Conservation (phyloP, 805 yeast genomes). For the Cyberlindnera xishuangbannaensis region DNA sequence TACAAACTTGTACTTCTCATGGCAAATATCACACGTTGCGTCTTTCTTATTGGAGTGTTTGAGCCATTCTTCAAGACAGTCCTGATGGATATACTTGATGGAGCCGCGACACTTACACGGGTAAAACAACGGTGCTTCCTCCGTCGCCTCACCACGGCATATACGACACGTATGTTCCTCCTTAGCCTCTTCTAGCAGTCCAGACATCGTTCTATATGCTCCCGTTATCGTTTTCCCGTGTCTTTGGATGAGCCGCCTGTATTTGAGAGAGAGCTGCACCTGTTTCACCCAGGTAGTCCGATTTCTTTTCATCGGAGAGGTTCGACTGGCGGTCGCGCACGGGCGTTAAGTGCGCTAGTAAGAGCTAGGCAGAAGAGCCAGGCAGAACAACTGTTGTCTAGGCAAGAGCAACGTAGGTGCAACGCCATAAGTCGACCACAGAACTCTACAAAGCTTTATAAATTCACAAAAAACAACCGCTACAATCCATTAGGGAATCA, state of each 20-base stretch:
- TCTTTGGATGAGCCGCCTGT: no score
- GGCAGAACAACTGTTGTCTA: no score
- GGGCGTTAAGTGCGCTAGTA: no score
- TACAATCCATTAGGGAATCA: not conserved
- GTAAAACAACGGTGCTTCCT: constrained; percentile 71
- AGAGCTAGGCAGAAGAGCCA: no score
- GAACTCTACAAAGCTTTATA: no score
- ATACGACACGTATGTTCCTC: constrained; percentile 71
- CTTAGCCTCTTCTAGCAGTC: constrained; percentile 1
- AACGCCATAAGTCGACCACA: not conserved
- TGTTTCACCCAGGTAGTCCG: not conserved
- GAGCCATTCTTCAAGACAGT: constrained; percentile 86
- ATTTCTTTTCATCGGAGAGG: not conserved
- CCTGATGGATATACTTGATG: constrained; percentile 89
- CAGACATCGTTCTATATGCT: not conserved
- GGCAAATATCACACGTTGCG: constrained; percentile 83
- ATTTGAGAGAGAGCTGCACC: not conserved
- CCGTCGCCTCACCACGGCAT: constrained; percentile 87
- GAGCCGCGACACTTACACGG: constrained; percentile 96
- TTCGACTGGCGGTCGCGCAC: no score
- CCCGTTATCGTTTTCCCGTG: no score
- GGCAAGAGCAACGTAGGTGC: not conserved
- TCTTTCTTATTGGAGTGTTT: constrained; percentile 42
- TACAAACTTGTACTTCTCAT: constrained; percentile 61
- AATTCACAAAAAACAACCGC: not conserved